phyloP scores from a whole-genome alignment of 2,329 filamentous ascomycete species.

The Cladosporium sphaerospermum region DNA sequence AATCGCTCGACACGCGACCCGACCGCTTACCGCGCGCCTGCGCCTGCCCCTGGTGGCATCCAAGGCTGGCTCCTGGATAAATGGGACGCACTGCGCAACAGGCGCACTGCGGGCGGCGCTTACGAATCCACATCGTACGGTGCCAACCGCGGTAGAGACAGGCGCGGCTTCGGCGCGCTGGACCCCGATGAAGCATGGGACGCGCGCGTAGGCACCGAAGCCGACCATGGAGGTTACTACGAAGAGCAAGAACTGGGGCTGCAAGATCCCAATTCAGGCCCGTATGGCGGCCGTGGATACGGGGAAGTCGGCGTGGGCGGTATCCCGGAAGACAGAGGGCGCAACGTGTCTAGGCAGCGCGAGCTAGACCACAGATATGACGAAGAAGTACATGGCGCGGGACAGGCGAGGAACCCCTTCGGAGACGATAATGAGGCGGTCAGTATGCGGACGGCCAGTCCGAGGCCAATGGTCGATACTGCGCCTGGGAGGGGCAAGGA shows the following conservation, averaged over 20 bases:
- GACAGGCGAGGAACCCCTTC: slow-evolving; percentile 55
- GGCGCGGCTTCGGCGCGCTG: slow-evolving; percentile 55
- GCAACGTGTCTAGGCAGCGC: slow-evolving; percentile 45
- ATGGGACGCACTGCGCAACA: slow-evolving; percentile 57
- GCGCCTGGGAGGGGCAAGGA: slow-evolving; percentile 39
- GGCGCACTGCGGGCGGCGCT: slow-evolving; percentile 54
- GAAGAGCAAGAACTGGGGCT: slow-evolving; percentile 70
- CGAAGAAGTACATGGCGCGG: slow-evolving; percentile 39
- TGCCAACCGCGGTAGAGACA: slow-evolving; percentile 19
- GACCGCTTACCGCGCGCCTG: slow-evolving; percentile 41
- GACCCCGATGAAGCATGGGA: slow-evolving; percentile 88
- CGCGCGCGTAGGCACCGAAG: slow-evolving; percentile 67
- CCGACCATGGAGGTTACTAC: slow-evolving; percentile 56
- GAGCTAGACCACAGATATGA: slow-evolving; percentile 42
- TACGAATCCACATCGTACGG: slow-evolving; percentile 33
- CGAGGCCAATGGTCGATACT: slow-evolving; percentile 57
- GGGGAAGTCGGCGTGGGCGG: slow-evolving; percentile 28
- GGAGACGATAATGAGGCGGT: slow-evolving; percentile 60
- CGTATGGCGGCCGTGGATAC: slow-evolving; percentile 35
- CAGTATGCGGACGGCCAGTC: slow-evolving; percentile 65
- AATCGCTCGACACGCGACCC: slow-evolving; percentile 27
- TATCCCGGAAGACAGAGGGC: slow-evolving; percentile 35
- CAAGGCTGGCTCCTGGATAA: slow-evolving; percentile 68
- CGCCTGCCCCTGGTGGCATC: slow-evolving; percentile 55
- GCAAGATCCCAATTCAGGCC: slow-evolving; percentile 37